Base-by-base conservation (phyloP, 2,329 filamentous ascomycete species). In the Didymella pinodella region DNA sequence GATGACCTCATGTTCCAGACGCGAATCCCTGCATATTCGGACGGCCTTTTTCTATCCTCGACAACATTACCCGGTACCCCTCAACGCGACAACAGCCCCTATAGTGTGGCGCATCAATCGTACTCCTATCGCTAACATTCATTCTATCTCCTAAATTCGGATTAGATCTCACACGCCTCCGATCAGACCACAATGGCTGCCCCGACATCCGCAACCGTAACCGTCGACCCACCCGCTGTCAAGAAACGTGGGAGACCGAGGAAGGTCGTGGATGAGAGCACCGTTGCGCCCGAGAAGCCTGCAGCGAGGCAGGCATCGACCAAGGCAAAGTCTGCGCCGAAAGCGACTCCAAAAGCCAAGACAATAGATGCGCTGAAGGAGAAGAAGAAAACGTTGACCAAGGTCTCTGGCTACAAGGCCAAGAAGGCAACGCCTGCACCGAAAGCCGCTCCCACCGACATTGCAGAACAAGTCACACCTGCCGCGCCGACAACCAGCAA, bases 171-270 rank as follows among this genome's bases (percentile, higher is more conserved):
- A 22, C 22, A 3, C 22, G 22, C 22, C 22, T 22, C 22, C 22
- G 22, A 22, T 22, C 36, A 26, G 12, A 40, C 41, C 43, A 38
- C 46, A 55, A 62, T 58, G 55, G 54, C 25, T 25, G 38, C 51
- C 34, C 48, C 43, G 41, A 66, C 64, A 44, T 57, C 66, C n/a
- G 46, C 60, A 54, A 48, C 55, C 3, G 25, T 60, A 16, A 57
- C 61, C 1, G 47, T 60, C 26, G 64, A 67, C 41, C 55, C 67
- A 22, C 44, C 59, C 29, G 60, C 55, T 12, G 53, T 56, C 10
- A 71, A 71, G 62, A 75, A 75, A 61, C 73, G 73, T 60, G 73
- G 72, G 34, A 65, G 71, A 28, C 71, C 73, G 40, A 75, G 68
- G 64, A 77, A 76, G 54, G 67, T 68, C 28, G 69, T 66, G 34